A percentile compares a stretch with the other conserved stretches of the same genome.
Evolutionary conservation across 768 basidiomycete genomes (phyloP).

Genomic region (Cubamyces lactineus): DNA sequence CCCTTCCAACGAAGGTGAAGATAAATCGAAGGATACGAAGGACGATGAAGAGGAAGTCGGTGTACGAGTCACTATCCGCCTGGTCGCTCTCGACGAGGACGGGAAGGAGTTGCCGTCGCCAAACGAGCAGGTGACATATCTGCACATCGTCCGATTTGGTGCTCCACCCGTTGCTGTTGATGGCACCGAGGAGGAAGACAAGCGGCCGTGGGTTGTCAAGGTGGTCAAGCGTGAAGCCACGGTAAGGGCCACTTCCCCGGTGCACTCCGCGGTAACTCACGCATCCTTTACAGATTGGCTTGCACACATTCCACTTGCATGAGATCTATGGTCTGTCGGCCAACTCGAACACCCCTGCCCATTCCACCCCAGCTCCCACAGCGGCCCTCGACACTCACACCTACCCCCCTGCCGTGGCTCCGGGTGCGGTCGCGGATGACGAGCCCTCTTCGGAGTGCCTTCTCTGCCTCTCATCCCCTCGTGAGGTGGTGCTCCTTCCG

Average conservation of each 20-base stretch:
- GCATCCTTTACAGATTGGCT: slow-evolving; percentile 64
- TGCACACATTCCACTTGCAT: slow-evolving; percentile 92
- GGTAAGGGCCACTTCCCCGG: slow-evolving; percentile 40
- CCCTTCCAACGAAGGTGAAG: slow-evolving; percentile 35
- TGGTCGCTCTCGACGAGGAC: slow-evolving; percentile 81
- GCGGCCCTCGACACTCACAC: slow-evolving; percentile 42
- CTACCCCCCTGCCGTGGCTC: slow-evolving; percentile 46
- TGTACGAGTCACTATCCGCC: slow-evolving; percentile 75
- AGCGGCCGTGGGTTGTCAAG: slow-evolving; percentile 86
- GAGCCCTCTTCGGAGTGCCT: slow-evolving; percentile 89
- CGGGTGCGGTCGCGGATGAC: slow-evolving; percentile 49
- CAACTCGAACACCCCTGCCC: slow-evolving; percentile 38
- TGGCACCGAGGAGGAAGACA: slow-evolving; percentile 43
- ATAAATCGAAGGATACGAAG: slow-evolving; percentile 45
- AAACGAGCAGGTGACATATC: slow-evolving; percentile 89
- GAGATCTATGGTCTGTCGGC: slow-evolving; percentile 89
- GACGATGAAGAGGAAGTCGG: slow-evolving; percentile 58
- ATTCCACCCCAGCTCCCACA: slow-evolving; percentile 43
- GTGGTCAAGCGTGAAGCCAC: slow-evolving; percentile 92
- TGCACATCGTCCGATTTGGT: slow-evolving; percentile 80
- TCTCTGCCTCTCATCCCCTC: slow-evolving; percentile 83
- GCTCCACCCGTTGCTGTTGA: slow-evolving; percentile 34
- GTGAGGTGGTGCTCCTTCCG: slow-evolving; percentile 91
- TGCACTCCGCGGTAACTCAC: slow-evolving; percentile 3
- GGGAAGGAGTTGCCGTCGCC: slow-evolving; percentile 65